Evolutionary conservation across 768 basidiomycete genomes (phyloP).

Genomic region (Suillus cothurnatus): DNA sequence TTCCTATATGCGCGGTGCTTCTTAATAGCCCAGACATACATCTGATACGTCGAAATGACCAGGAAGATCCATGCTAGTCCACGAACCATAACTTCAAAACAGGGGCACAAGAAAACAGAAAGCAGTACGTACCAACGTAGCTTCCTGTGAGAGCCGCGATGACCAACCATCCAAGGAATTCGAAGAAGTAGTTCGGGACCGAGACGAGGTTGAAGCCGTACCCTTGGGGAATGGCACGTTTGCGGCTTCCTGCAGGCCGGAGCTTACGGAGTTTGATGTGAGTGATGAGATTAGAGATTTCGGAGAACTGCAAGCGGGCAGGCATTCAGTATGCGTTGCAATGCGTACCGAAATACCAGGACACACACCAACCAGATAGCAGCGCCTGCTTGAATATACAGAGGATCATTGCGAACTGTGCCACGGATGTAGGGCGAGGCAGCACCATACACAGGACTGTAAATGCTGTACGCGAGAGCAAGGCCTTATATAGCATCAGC

Average conservation of each 20-base stretch:
- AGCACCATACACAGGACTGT: slow-evolving; percentile 77
- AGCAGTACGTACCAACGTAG: slow-evolving; percentile 58
- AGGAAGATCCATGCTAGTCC: slow-evolving; percentile 66
- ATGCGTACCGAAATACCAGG: slow-evolving; percentile 1
- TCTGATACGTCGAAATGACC: slow-evolving; percentile 60
- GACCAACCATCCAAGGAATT: slow-evolving; percentile 73
- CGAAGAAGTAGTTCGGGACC: slow-evolving; percentile 95
- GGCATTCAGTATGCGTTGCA: slow-evolving; percentile 4
- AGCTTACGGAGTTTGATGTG: slow-evolving; percentile 84
- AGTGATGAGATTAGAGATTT: slow-evolving; percentile 82
- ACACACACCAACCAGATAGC: slow-evolving; percentile 75
- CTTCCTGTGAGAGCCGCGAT: slow-evolving; percentile 80
- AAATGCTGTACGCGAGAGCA: slow-evolving; percentile 77
- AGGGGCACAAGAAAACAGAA: not conserved
- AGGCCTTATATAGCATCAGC: slow-evolving; percentile 49
- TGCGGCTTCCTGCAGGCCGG: slow-evolving; percentile 77
- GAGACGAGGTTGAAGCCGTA: slow-evolving; percentile 89
- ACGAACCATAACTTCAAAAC: slow-evolving; percentile 1
- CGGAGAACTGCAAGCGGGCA: slow-evolving; percentile 61
- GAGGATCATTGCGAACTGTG: slow-evolving; percentile 63
- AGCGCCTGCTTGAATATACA: slow-evolving; percentile 66
- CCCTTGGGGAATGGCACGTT: slow-evolving; percentile 86
- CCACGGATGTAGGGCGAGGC: slow-evolving; percentile 61
- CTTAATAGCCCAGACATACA: slow-evolving; percentile 88
- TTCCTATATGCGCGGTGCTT: slow-evolving; percentile 90